Evolutionary conservation across 2,329 filamentous ascomycete species (phyloP).

Genomic region (Diplodia scrobiculata): DNA sequence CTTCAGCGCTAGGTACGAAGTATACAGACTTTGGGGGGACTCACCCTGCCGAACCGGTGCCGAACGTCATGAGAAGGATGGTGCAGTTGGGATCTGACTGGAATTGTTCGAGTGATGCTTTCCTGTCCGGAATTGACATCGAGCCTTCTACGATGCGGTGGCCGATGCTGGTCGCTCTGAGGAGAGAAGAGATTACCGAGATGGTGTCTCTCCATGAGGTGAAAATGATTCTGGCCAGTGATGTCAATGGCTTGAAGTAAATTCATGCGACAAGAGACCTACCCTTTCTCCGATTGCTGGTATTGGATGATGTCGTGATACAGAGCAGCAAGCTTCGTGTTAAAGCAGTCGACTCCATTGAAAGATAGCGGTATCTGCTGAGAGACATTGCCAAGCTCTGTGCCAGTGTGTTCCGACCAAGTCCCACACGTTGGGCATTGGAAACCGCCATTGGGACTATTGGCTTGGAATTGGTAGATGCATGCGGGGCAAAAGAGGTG

Average conservation of each 20-base stretch:
- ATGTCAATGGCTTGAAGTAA: neutral
- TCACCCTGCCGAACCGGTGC: slow-evolving; percentile 35
- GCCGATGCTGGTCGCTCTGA: neutral
- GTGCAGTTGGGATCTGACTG: slow-evolving; percentile 31
- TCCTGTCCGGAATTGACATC: slow-evolving; percentile 30
- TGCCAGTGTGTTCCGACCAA: neutral
- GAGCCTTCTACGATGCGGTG: slow-evolving; percentile 32
- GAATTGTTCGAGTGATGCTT: slow-evolving; percentile 31
- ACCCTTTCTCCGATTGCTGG: neutral
- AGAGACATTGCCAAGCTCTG: neutral
- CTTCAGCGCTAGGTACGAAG: too few relatives aligned
- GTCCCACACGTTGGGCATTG: neutral
- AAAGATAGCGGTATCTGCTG: neutral
- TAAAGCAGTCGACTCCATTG: neutral
- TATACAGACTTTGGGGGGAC: neutral
- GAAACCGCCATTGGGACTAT: neutral
- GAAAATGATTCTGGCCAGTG: neutral
- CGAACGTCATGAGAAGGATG: slow-evolving; percentile 35
- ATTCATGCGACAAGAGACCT: neutral
- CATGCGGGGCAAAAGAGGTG: neutral
- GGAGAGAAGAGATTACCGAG: neutral
- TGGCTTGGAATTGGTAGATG: neutral
- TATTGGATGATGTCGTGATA: neutral
- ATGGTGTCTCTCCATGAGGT: neutral
- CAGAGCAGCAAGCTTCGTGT: neutral